These are phyloP conservation scores for Coccomyxa sp. DNA, from an alignment of 139 green algal genomes.

Conservation along the genomic window DNA sequence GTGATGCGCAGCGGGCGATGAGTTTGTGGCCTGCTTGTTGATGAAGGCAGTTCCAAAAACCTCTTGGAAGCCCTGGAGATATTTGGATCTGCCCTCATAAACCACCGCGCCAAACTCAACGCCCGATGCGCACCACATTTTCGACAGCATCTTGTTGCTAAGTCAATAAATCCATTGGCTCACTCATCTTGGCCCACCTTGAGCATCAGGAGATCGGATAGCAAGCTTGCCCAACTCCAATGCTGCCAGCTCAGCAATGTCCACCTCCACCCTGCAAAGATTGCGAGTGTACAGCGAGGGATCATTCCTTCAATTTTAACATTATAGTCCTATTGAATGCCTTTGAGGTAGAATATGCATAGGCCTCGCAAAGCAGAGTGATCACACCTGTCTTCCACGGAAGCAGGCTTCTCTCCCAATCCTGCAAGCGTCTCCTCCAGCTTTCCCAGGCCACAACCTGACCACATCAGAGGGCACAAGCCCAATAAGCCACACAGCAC, in stretches of 20 bases:
- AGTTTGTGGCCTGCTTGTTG: too few species aligned
- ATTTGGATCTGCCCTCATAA: too few species aligned
- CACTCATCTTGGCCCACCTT: too few species aligned
- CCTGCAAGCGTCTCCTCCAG: slow-evolving; percentile 36
- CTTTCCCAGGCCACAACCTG: not conserved
- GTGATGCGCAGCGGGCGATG: too few species aligned
- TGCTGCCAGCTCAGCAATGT: slow-evolving; percentile 64
- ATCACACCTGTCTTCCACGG: slow-evolving; percentile 29
- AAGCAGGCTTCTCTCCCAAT: slow-evolving; percentile 27
- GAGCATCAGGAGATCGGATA: slow-evolving; percentile 18
- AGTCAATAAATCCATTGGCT: too few species aligned
- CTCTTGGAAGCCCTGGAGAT: too few species aligned
- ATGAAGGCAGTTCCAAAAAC: too few species aligned
- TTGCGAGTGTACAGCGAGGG: too few species aligned
- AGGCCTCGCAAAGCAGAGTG: not conserved
- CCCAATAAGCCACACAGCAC: not conserved
- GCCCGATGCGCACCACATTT: not conserved
- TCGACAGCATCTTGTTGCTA: too few species aligned
- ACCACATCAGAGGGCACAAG: not conserved
- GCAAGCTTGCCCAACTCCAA: slow-evolving; percentile 53
- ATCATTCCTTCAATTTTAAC: not conserved
- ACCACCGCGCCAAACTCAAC: not conserved
- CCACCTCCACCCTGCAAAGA: slow-evolving; percentile 27
- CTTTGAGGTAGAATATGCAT: not conserved
- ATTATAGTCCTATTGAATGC: not conserved